Percentiles rank a stretch among this genome's conserved stretches.
Conservation (phyloP, 345 rosid species). For the Rhizophora mangle region DNA sequence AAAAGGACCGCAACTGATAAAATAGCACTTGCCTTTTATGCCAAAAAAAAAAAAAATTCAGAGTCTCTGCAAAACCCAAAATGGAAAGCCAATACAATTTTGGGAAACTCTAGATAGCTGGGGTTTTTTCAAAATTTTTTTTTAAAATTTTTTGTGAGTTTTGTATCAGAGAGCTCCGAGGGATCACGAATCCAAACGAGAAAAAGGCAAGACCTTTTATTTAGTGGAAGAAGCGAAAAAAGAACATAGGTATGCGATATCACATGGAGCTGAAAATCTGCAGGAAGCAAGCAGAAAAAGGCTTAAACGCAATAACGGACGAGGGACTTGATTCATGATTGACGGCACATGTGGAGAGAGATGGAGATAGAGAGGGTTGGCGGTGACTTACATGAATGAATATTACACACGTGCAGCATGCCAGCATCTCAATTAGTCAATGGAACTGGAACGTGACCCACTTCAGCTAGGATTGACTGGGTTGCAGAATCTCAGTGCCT, state of each 20-base stretch:
- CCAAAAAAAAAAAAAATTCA: background rate
- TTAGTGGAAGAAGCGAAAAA: conserved; percentile 1
- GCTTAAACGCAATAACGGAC: conserved; percentile 14
- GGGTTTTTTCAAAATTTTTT: background rate
- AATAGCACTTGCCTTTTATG: conserved; percentile 17
- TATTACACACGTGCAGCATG: conserved; percentile 17
- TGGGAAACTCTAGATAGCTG: conserved; percentile 2
- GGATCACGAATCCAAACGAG: conserved; percentile 5
- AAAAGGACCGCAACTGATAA: conserved; percentile 13
- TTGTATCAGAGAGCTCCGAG: conserved; percentile 9
- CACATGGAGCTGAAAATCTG: conserved; percentile 16
- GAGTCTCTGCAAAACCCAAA: conserved; percentile 14
- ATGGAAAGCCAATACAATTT: conserved; percentile 9
- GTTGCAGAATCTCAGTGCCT: conserved; percentile 1
- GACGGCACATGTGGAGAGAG: background rate
- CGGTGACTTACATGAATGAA: conserved; percentile 32
- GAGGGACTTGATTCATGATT: conserved; percentile 27
- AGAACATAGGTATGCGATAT: background rate
- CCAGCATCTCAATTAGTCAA: background rate
- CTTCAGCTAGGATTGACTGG: conserved; percentile 16
- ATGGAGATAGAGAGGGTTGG: conserved; percentile 3
- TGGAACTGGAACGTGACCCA: conserved; percentile 14
- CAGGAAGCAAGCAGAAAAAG: conserved; percentile 20
- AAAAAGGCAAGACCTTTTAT: conserved; percentile 20
- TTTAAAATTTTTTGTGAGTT: background rate